Evolutionary conservation across 2,329 filamentous ascomycete genomes (phyloP), one percentile per base, ranked within the genome.

Genomic region (Parafenestella ontariensis): DNA sequence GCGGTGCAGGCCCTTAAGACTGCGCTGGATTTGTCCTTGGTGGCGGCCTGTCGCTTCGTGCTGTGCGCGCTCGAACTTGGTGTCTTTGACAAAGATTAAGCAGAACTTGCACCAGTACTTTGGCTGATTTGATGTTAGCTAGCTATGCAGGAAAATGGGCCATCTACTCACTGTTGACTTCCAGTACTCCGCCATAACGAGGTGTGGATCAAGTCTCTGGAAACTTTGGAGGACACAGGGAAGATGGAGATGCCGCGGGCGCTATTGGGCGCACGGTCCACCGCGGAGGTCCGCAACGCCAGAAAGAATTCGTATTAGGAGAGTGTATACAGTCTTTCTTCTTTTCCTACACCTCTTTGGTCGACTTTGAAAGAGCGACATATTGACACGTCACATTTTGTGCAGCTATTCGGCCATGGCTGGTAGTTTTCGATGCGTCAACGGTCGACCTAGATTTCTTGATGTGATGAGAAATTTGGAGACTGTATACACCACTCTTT

Each of bases 91-190:
- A 77, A 88, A 98, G 72, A 85, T 86, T 72, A 87, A 86, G 85
- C 95, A 99, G 81, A 96, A 91, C 77, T 98, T 98, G 85, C 95
- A 99, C 92, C 93, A 98, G 80, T 96, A 96, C 74, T 89, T 94
- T 5, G 93, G 93, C 75, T 87, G 10, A 11, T 17, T 7, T 3
- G 0, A 10, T 29, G 13, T 70, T 28, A 71, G 61, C 7, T 28
- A 3, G 26, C 8, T 37, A 28, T 17, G n/a, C 20, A 10, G 0
- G 20, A 2, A 24, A 15, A 34, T n/a, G 7, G 20, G 31, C 3
- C 15, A 18, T 15, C 18, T 9, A 59, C 80, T 76, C 73, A 86
- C 85, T 29, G 93, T 96, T 18, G 94, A 97, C 76, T 98, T 98
- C 95, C 95, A 98, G 79, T 96, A 96, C 82, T 98, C 95, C 0